A percentile compares a stretch with the other conserved stretches of the same genome.
These are phyloP conservation scores for Rhizopus sp. DNA, from an alignment of 371 early-diverging fungal species.

Conservation along the genomic window DNA sequence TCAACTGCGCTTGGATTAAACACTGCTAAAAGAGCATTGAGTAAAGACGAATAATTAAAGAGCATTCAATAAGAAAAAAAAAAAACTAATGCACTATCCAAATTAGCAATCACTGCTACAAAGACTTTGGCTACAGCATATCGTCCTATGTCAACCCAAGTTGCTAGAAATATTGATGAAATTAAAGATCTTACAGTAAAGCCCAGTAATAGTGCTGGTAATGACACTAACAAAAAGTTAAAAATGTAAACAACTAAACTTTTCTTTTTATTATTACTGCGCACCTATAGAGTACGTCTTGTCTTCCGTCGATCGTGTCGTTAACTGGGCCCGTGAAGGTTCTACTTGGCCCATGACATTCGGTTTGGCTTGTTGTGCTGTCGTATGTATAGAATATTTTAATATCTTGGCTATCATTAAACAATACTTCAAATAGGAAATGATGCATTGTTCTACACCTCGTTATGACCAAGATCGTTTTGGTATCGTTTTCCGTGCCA, in stretches of 20 bases:
- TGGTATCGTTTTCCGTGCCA: constrained; percentile 97
- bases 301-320: constrained; percentile 87
- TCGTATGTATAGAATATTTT: constrained; percentile 35
- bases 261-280: neutral
- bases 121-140: constrained; percentile 33
- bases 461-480: constrained; percentile 98
- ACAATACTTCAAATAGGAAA: constrained; percentile 57
- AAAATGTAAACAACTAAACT: neutral
- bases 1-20: constrained; percentile 54
- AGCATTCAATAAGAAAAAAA: constrained; percentile 1
- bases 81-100: constrained; percentile 1
- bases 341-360: constrained; percentile 98
- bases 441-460: constrained; percentile 98
- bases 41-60: constrained; percentile 28
- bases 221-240: constrained; percentile 1
- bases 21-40: constrained; percentile 49
- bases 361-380: constrained; percentile 98
- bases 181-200: constrained; percentile 49
- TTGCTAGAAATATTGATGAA: constrained; percentile 50
- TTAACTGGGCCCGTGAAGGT: constrained; percentile 93
- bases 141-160: constrained; percentile 50
- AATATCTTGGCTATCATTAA: constrained; percentile 31
- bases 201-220: constrained; percentile 56
- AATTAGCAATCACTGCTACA: constrained; percentile 28
- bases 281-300: constrained; percentile 65